These are phyloP conservation scores for Calonectria honghensis DNA, from an alignment of 2,329 filamentous ascomycete genomes.

Conservation along the genomic window DNA sequence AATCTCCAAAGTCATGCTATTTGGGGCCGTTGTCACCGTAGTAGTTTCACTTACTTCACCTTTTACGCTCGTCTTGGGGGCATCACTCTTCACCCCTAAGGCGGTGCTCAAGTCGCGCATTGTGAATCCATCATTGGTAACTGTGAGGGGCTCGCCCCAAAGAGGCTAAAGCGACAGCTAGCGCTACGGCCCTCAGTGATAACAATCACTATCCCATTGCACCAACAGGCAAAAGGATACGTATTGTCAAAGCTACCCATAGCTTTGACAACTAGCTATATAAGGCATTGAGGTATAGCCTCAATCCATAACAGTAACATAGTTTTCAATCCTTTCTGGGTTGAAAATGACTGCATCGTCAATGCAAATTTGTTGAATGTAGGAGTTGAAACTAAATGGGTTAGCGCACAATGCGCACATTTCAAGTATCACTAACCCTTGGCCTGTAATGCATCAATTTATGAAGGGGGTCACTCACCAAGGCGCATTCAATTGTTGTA, in stretches of 20 bases:
- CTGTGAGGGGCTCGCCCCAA: too few relatives aligned
- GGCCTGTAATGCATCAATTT: not conserved
- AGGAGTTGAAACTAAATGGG: not conserved
- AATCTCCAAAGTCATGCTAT: not conserved
- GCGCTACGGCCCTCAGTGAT: too few relatives aligned
- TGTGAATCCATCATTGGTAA: not conserved
- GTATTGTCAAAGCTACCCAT: too few relatives aligned
- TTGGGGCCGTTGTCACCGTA: not conserved
- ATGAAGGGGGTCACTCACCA: not conserved
- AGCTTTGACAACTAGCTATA: too few relatives aligned
- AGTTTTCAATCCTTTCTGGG: not conserved
- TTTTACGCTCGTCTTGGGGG: too few relatives aligned
- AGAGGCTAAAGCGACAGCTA: too few relatives aligned
- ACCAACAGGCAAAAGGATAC: too few relatives aligned
- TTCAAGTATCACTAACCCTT: not conserved
- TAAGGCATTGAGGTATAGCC: too few relatives aligned
- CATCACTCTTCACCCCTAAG: too few relatives aligned
- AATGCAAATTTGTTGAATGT: not conserved
- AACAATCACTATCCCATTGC: too few relatives aligned
- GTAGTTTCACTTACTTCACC: not conserved
- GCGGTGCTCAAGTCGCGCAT: not conserved
- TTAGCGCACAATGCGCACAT: too few relatives aligned
- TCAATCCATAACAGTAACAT: too few relatives aligned
- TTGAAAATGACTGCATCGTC: conserved; percentile 1
- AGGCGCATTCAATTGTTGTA: conserved; percentile 3